Conservation (phyloP, 78 protist species). For the Dictyostelium firmibasis region DNA sequence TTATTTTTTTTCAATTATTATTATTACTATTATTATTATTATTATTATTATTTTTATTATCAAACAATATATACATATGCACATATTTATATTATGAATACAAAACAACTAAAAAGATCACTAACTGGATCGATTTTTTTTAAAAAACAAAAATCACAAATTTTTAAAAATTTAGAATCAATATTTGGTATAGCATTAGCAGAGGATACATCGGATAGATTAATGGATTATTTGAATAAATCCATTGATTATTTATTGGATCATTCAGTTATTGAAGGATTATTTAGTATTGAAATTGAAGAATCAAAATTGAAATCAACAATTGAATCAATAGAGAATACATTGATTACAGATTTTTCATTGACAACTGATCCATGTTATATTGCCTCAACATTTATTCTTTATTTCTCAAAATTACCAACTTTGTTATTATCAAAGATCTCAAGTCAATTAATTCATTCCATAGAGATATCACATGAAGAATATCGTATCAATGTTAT, state of each 20-base stretch:
- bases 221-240: constrained; percentile 20
- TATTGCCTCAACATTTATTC: neutral
- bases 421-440: neutral
- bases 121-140: neutral
- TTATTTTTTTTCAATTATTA: neutral
- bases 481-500: neutral
- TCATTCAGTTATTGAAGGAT: neutral
- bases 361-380: neutral
- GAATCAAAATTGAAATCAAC: neutral
- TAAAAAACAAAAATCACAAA: neutral
- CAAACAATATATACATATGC: no score
- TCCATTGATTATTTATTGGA: constrained; percentile 1
- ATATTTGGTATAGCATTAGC: constrained; percentile 36
- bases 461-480: neutral
- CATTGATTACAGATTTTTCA: neutral
- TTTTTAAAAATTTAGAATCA: constrained; percentile 26
- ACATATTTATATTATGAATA: no score
- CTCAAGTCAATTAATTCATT: neutral
- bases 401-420: constrained; percentile 25
- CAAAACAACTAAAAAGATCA: no score
- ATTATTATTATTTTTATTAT: no score
- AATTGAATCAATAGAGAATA: constrained; percentile 25
- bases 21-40: neutral
- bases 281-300: constrained; percentile 5
- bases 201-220: constrained; percentile 40